These are phyloP conservation scores for Corrigiola litoralis DNA, from an alignment of 179 eudicot species.

Conservation along the genomic window DNA sequence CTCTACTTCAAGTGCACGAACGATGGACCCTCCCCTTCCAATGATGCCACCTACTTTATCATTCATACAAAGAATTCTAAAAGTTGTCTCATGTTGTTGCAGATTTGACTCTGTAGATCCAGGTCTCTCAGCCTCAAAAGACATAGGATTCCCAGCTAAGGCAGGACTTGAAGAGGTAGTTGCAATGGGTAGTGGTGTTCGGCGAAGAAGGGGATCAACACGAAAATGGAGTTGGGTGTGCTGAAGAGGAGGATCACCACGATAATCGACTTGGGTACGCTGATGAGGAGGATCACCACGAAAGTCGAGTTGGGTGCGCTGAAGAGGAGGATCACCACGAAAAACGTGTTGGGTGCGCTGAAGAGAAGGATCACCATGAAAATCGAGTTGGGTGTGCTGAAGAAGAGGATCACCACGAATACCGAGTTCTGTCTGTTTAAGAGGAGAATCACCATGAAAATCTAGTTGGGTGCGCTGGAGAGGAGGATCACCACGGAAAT, in stretches of 20 bases:
- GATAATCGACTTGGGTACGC: constrained; percentile 29
- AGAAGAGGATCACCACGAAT: too few relatives aligned
- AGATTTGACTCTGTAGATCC: constrained; percentile 23
- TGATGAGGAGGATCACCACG: too few relatives aligned
- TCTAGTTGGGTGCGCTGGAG: constrained; percentile 12
- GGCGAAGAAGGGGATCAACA: constrained; percentile 3
- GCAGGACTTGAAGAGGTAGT: constrained; percentile 30
- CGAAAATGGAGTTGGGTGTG: not conserved
- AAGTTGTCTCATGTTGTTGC: constrained; percentile 42
- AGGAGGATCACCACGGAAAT: constrained; percentile 28
- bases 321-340: too few relatives aligned
- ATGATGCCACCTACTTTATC: constrained; percentile 69
- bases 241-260: constrained; percentile 26
- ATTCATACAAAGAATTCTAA: constrained; percentile 58
- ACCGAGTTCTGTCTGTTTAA: too few relatives aligned
- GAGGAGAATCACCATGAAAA: too few relatives aligned
- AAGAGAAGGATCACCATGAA: too few relatives aligned
- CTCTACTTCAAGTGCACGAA: constrained; percentile 65
- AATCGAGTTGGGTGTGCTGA: too few relatives aligned
- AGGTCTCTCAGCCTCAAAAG: constrained; percentile 30
- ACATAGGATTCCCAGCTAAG: constrained; percentile 25
- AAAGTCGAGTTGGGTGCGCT: too few relatives aligned
- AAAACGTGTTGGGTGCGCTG: too few relatives aligned
- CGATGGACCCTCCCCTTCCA: constrained; percentile 74
- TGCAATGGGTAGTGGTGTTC: constrained; percentile 25